phyloP scores from a whole-genome alignment of 306 rosid genomes.

The Trifolium repens region DNA sequence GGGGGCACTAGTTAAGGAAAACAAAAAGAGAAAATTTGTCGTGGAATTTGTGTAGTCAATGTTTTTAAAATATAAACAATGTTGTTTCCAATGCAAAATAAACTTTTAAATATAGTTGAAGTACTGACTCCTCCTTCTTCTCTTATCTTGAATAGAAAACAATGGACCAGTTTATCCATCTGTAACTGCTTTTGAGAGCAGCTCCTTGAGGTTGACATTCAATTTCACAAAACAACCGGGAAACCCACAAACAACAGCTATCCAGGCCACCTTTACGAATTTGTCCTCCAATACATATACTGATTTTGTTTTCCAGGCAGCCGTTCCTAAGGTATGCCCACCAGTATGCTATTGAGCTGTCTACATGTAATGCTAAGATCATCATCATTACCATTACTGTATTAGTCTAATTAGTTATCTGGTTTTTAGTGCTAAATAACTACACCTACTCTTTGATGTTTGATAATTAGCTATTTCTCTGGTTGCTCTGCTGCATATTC shows the following conservation, averaged over 20 bases:
- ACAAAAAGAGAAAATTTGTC: no score
- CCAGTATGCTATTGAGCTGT: constrained; percentile 32
- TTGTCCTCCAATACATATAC: constrained; percentile 66
- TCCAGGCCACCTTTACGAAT: constrained; percentile 77
- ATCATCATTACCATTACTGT: constrained; percentile 22
- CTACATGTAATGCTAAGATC: constrained; percentile 24
- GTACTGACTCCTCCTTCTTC: constrained; percentile 42
- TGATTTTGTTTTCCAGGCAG: constrained; percentile 96
- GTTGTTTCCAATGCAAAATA: no score
- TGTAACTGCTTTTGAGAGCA: constrained; percentile 84
- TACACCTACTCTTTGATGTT: constrained; percentile 19
- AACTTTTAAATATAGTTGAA: constrained; percentile 21
- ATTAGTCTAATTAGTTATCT: constrained; percentile 30
- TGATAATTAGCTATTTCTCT: constrained; percentile 6
- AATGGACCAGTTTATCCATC: constrained; percentile 84
- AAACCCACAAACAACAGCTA: constrained; percentile 76
- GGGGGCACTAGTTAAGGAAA: no score
- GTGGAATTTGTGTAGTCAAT: no score
- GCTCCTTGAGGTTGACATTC: constrained; percentile 74
- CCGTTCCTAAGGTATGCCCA: constrained; percentile 90
- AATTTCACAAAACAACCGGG: constrained; percentile 82
- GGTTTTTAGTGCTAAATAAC: constrained; percentile 23
- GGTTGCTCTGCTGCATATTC: constrained; percentile 38
- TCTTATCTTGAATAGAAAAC: constrained; percentile 59
- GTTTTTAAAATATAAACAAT: no score